Conservation (phyloP, 768 basidiomycete genomes). For the Leccinum disarticulatum region DNA sequence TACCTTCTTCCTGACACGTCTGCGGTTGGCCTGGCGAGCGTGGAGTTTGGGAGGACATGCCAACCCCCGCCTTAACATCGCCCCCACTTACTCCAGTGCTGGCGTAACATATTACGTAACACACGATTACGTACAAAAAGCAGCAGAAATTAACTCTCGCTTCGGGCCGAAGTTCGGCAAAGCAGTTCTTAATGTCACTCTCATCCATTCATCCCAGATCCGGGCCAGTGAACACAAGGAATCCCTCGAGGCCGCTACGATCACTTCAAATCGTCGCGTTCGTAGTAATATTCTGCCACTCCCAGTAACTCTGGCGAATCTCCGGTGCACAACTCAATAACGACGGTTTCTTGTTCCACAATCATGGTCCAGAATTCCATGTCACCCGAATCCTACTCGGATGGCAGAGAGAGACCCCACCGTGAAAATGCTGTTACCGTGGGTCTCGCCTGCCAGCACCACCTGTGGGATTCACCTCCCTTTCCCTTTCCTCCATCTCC, state of each 20-base stretch:
- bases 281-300: conserved; percentile 42
- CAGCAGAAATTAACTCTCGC: conserved; percentile 34
- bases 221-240: no score
- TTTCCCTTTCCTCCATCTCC: no score
- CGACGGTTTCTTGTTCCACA: conserved; percentile 8
- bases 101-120: background rate
- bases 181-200: conserved; percentile 43
- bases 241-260: background rate
- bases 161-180: conserved; percentile 24
- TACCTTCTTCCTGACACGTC: conserved; percentile 17
- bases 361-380: conserved; percentile 8
- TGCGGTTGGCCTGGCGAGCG: conserved; percentile 4
- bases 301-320: conserved; percentile 44
- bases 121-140: no score
- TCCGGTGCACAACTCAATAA: conserved; percentile 10
- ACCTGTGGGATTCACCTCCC: no score
- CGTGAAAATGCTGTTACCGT: no score
- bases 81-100: background rate
- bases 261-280: conserved; percentile 11
- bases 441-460: no score
- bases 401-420: no score
- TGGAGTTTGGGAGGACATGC: background rate
- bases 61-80: background rate
- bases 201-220: no score
- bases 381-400: no score